Evolutionary conservation across 192 early-diverging fungal genomes (phyloP).

Genomic region (Coemansia sp.): DNA sequence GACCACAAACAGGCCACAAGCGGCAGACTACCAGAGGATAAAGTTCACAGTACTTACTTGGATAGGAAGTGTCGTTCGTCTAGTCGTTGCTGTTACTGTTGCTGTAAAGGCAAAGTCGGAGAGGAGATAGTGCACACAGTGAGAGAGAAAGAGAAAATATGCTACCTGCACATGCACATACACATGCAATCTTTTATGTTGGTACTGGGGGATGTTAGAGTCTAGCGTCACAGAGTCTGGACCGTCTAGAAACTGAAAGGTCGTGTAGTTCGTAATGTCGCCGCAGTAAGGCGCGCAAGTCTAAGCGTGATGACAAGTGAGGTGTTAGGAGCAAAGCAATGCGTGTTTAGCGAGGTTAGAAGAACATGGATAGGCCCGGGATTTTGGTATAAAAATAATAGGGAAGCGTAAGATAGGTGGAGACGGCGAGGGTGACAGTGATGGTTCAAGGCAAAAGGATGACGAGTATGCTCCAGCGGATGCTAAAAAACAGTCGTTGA

Average conservation of each 20-base stretch:
- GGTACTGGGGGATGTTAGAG: background rate
- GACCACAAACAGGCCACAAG: background rate
- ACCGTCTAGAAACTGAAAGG: background rate
- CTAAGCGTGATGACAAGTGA: background rate
- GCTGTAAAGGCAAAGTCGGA: background rate
- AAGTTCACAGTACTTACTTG: background rate
- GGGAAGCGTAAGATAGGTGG: background rate
- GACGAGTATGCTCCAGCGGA: background rate
- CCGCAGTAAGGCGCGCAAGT: background rate
- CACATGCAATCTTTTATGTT: conserved; percentile 5
- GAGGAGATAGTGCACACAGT: conserved; percentile 2
- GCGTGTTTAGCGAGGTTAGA: background rate
- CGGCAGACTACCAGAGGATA: background rate
- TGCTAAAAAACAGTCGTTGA: background rate
- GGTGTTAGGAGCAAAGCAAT: background rate
- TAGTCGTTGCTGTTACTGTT: background rate
- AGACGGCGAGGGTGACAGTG: background rate
- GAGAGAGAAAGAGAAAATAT: background rate
- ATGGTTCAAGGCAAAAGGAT: background rate
- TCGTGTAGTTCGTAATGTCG: conserved; percentile 6
- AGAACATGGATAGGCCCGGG: conserved; percentile 2
- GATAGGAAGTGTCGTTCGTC: background rate
- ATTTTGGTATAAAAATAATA: background rate
- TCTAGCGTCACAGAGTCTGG: conserved; percentile 2
- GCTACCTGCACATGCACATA: conserved; percentile 12